Evolutionary conservation across 1,284 basidiomycete species (phyloP).

Genomic region (Tremellales sp.): DNA sequence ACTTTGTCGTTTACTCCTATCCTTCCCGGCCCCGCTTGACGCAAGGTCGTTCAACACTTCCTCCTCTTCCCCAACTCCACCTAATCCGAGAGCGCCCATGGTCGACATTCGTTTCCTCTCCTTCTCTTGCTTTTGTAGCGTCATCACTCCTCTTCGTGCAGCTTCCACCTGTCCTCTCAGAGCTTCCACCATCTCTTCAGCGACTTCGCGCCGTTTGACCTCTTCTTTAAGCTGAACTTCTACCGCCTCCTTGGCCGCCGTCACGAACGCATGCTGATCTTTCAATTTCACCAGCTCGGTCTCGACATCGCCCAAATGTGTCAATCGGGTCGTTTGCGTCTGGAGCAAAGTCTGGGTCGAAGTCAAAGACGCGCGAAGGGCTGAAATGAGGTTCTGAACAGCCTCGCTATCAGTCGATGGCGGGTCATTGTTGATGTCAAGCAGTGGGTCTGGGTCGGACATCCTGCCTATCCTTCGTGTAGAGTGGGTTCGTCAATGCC

Average conservation of each 20-base stretch:
- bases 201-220: constrained; percentile 61
- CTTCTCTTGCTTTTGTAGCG: constrained; percentile 64
- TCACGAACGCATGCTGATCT: constrained; percentile 37
- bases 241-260: constrained; percentile 47
- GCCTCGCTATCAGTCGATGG: neutral
- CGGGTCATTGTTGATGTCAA: neutral
- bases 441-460: neutral
- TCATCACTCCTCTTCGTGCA: constrained; percentile 81
- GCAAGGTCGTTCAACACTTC: neutral
- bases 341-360: constrained; percentile 22
- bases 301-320: constrained; percentile 29
- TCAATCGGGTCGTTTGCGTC: constrained; percentile 24
- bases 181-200: constrained; percentile 74
- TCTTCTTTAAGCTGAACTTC: constrained; percentile 62
- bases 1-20: constrained; percentile 10
- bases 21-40: neutral
- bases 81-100: neutral
- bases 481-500: neutral
- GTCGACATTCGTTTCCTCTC: constrained; percentile 61
- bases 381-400: constrained; percentile 14
- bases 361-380: constrained; percentile 22
- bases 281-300: constrained; percentile 36
- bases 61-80: constrained; percentile 5
- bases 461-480: neutral
- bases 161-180: constrained; percentile 85